These are phyloP conservation scores for Carex arenaria DNA, from an alignment of 202 grass and related monocot genomes.

Conservation along the genomic window DNA sequence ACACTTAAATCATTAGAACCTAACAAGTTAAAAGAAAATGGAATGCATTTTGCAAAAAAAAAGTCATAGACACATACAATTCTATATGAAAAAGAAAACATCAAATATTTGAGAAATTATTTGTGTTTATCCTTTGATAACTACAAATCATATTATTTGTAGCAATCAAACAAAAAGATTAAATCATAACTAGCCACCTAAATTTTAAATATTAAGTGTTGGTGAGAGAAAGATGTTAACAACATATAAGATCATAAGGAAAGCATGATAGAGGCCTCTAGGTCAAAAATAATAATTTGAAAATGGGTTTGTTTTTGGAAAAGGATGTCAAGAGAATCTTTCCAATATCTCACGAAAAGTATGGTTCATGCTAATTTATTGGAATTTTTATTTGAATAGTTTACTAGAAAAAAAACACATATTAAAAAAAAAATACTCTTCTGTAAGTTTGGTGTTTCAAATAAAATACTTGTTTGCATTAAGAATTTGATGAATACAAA, in stretches of 20 bases:
- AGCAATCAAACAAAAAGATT: too few species aligned
- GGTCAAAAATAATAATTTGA: background rate
- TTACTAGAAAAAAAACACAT: background rate
- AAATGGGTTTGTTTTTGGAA: background rate
- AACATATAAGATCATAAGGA: constrained; percentile 5
- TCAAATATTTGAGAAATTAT: too few species aligned
- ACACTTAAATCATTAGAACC: background rate
- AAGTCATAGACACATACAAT: too few species aligned
- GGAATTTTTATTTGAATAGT: background rate
- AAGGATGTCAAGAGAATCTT: background rate
- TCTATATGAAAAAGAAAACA: too few species aligned
- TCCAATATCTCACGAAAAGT: constrained; percentile 19
- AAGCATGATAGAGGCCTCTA: background rate
- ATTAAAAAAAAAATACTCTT: too few species aligned
- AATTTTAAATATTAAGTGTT: too few species aligned
- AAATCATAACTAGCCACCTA: too few species aligned
- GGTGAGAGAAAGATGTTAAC: background rate
- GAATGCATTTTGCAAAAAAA: background rate
- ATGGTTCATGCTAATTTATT: background rate
- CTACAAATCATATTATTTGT: too few species aligned
- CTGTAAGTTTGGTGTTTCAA: too few species aligned
- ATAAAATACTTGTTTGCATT: too few species aligned
- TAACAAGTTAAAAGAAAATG: background rate
- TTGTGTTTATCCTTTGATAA: too few species aligned
- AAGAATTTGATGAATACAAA: too few species aligned